A percentile compares a stretch with the other conserved stretches of the same genome.
These are phyloP conservation scores for Russula sp. DNA, from an alignment of 768 basidiomycete genomes.

Conservation along the genomic window DNA sequence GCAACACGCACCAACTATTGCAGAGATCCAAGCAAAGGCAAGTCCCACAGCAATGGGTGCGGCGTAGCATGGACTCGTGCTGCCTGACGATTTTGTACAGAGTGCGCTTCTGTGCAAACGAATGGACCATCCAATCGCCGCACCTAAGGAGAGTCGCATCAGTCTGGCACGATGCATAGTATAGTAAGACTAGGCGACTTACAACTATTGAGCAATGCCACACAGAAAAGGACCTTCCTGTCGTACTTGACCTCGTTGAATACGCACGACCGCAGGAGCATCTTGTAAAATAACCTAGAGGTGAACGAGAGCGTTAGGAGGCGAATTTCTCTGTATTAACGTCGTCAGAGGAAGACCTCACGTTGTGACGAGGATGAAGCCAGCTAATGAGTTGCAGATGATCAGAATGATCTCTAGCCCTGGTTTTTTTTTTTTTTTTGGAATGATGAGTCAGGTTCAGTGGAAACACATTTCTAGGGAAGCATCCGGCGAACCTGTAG, in stretches of 20 bases:
- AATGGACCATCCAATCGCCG: slow-evolving; percentile 9
- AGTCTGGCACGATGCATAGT: neutral
- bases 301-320: neutral
- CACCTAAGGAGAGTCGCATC: neutral
- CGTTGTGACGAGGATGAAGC: neutral
- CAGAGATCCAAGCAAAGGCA: slow-evolving; percentile 4
- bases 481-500: neutral
- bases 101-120: neutral
- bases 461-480: neutral
- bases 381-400: neutral
- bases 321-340: neutral
- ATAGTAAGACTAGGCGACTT: neutral
- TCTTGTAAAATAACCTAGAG: slow-evolving; percentile 5
- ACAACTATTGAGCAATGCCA: slow-evolving; percentile 5
- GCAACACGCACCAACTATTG: neutral
- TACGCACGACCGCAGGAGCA: neutral
- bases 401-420: slow-evolving; percentile 3
- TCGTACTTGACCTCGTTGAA: slow-evolving; percentile 8
- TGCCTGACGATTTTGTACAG: neutral
- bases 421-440: neutral
- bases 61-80: neutral
- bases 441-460: neutral
- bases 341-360: neutral
- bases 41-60: neutral
- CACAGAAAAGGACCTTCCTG: neutral